Evolutionary conservation across 371 early-diverging fungal species (phyloP).

Genomic region (Basidiobolus meristosporus): DNA sequence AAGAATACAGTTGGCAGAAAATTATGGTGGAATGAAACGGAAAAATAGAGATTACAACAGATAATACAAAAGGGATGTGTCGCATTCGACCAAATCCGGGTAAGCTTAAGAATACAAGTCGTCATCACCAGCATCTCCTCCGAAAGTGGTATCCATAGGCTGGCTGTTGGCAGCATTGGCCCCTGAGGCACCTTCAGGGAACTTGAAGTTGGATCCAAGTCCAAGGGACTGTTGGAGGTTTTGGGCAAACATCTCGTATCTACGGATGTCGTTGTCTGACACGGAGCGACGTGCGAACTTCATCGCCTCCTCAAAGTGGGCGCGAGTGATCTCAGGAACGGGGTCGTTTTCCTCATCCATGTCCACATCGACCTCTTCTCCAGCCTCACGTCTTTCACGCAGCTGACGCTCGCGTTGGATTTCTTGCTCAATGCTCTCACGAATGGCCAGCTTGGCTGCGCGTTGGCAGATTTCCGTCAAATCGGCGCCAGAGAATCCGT

Average conservation of each 20-base stretch:
- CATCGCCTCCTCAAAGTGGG: slow-evolving; percentile 98
- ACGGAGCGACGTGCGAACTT: slow-evolving; percentile 94
- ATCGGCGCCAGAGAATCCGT: slow-evolving; percentile 99
- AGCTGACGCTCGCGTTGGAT: slow-evolving; percentile 47
- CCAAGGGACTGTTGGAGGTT: slow-evolving; percentile 88
- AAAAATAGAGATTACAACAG: no score
- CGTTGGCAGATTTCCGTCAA: slow-evolving; percentile 99
- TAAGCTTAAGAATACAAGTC: slow-evolving; percentile 26
- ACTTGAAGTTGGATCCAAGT: slow-evolving; percentile 74
- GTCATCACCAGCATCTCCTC: slow-evolving; percentile 23
- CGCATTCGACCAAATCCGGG: slow-evolving; percentile 39
- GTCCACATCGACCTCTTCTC: slow-evolving; percentile 33
- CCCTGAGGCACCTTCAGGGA: slow-evolving; percentile 62
- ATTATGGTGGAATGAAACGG: no score
- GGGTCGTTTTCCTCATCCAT: slow-evolving; percentile 61
- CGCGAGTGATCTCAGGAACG: slow-evolving; percentile 81
- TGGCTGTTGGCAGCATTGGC: slow-evolving; percentile 14
- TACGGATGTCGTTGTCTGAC: slow-evolving; percentile 90
- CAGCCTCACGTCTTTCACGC: slow-evolving; percentile 43
- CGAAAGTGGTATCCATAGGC: slow-evolving; percentile 10
- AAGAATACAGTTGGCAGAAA: no score
- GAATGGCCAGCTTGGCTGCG: slow-evolving; percentile 97
- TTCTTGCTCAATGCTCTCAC: slow-evolving; percentile 94
- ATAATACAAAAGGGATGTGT: no score
- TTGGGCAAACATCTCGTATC: slow-evolving; percentile 98